A percentile compares a stretch with the other conserved stretches of the same genome.
Conservation (phyloP, 116 monocot species). For the Thalassia testudinum region DNA sequence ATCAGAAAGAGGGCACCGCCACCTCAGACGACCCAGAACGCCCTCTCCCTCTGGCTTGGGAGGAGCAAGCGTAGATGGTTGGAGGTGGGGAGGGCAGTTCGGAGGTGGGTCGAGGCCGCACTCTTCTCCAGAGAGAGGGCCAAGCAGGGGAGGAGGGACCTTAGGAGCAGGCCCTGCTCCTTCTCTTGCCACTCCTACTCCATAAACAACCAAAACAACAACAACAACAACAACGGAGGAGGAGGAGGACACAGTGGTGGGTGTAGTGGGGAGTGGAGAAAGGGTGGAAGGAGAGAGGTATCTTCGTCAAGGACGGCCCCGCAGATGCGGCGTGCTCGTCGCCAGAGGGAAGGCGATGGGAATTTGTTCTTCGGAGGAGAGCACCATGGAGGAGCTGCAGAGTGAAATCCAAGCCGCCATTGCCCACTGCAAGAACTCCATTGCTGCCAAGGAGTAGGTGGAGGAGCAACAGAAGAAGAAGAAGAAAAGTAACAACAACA, state of each 20-base stretch:
- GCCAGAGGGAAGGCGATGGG: conserved; percentile 7
- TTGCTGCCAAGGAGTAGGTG: conserved; percentile 14
- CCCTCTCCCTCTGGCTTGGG: conserved; percentile 2
- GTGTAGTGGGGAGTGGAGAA: conserved; percentile 4
- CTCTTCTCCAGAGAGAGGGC: conserved; percentile 34
- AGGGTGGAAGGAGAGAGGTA: conserved; percentile 24
- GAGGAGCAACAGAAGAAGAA: conserved; percentile 3
- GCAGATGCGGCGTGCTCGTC: conserved; percentile 54
- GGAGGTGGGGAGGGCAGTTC: conserved; percentile 16
- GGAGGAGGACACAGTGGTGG: background rate
- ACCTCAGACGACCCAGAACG: background rate
- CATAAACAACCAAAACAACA: background rate
- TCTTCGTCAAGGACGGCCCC: conserved; percentile 31
- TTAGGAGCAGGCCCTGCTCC: conserved; percentile 3
- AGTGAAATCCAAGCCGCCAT: conserved; percentile 83
- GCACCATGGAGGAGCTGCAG: conserved; percentile 87
- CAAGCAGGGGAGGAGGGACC: background rate
- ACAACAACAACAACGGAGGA: no score
- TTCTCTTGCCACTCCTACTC: background rate
- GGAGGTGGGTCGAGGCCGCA: conserved; percentile 19
- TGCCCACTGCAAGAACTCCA: conserved; percentile 78
- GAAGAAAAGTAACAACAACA: background rate
- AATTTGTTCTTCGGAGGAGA: conserved; percentile 55
- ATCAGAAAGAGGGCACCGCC: background rate
- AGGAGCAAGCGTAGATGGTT: conserved; percentile 6